Evolutionary conservation across 148 eudicot genomes (phyloP), one percentile per base, ranked within the genome.

Genomic region (Nepenthes mirabilis): DNA sequence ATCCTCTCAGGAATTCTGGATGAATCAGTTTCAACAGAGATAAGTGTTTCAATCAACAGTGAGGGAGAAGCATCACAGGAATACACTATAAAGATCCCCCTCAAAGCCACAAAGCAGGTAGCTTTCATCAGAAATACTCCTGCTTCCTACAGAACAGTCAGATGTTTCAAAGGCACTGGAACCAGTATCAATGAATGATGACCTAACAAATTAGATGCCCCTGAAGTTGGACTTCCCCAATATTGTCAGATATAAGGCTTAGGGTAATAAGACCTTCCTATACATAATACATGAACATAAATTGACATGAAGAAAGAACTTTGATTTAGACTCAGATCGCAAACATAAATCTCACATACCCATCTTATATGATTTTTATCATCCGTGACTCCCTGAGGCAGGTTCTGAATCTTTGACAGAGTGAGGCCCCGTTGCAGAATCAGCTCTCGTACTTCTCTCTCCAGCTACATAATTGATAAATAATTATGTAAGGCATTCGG

Each of bases 381-480:
- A 57, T 74, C 80, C 63, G 70, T 84, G 64, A 73, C 52, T 47
- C 72, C 68, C 57, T 69, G 72, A 66, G 75, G 70, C 79, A 88
- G 58, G 63, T 86, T 82, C 68, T 80, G 85, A 76, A 88, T 69
- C 78, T 84, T 86, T 53, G 95, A 75, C 65, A 78, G 75, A 65
- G 95, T 90, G 43, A 79, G 75, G 60, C 86, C 84, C 71, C 88
- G 77, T 64, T 83, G 90, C 80, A 65, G 58, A 61, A 83, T 82
- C 57, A 93, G 72, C 66, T 88, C 95, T 55, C 73, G 75, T 33
- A 88, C 65, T 59, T 85, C 81, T 65, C 80, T 80, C 79, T 88
- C 91, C 63, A 93, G 72, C 98, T 93, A 61, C 65, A 72, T n/a
- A n/a, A 23, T 61, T 35, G 14, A 47, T 43, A 64, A 65, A 43